A percentile compares a stretch with the other conserved stretches of the same genome.
phyloP scores from a whole-genome alignment of 1,284 basidiomycete genomes.

The Ceratobasidium papillatum region DNA sequence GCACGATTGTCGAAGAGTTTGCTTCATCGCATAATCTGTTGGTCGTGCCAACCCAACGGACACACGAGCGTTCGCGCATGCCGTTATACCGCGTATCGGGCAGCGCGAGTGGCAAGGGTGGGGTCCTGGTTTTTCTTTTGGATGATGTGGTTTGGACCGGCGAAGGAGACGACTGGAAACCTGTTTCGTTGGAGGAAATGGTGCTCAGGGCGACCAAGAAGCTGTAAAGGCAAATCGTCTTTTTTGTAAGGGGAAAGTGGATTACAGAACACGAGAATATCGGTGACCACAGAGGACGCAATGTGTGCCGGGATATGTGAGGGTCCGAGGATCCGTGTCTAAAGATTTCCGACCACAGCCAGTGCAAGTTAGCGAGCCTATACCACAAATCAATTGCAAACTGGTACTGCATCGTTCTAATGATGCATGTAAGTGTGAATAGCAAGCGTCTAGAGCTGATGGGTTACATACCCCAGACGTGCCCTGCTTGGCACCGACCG shows the following conservation, averaged over 20 bases:
- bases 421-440: not conserved
- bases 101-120: slow-evolving; percentile 82
- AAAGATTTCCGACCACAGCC: slow-evolving; percentile 32
- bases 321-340: slow-evolving; percentile 1
- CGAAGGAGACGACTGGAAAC: slow-evolving; percentile 64
- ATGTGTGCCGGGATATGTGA: slow-evolving; percentile 26
- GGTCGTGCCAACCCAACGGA: slow-evolving; percentile 85
- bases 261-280: slow-evolving; percentile 29
- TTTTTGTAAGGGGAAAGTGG: not conserved
- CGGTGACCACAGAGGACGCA: slow-evolving; percentile 35
- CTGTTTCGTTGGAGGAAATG: slow-evolving; percentile 73
- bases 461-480: slow-evolving; percentile 27
- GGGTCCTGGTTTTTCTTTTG: slow-evolving; percentile 81
- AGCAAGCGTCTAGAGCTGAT: too few relatives aligned
- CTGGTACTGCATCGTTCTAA: slow-evolving; percentile 37
- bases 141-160: slow-evolving; percentile 90
- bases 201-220: slow-evolving; percentile 64
- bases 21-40: slow-evolving; percentile 85
- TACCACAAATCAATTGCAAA: slow-evolving; percentile 17
- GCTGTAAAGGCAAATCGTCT: not conserved
- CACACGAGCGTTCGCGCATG: slow-evolving; percentile 83
- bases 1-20: slow-evolving; percentile 87
- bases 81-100: slow-evolving; percentile 84
- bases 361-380: slow-evolving; percentile 33
- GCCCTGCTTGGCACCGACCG: slow-evolving; percentile 25